Evolutionary conservation across 352 stramenopile species (phyloP).

Genomic region (Globisporangium canariense): DNA sequence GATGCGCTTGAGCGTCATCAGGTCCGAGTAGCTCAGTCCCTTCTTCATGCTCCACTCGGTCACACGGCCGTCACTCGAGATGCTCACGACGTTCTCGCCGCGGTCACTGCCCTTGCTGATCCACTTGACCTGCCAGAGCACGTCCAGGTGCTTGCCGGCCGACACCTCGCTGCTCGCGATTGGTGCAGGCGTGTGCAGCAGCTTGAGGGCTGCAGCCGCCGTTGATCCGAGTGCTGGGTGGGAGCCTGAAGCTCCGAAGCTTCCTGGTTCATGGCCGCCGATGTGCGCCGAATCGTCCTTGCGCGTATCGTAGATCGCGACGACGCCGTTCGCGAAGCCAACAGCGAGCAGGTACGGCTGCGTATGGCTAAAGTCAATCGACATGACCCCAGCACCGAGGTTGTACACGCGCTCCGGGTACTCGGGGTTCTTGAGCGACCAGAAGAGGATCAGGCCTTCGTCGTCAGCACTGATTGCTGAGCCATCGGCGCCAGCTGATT

Average conservation of each 20-base stretch:
- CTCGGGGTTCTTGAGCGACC: slow-evolving; percentile 91
- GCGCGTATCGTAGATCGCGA: slow-evolving; percentile 90
- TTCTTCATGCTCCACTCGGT: slow-evolving; percentile 94
- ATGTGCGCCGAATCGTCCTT: slow-evolving; percentile 39
- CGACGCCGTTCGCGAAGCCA: slow-evolving; percentile 86
- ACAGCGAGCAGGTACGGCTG: slow-evolving; percentile 89
- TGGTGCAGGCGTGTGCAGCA: slow-evolving; percentile 30
- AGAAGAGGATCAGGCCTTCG: slow-evolving; percentile 91
- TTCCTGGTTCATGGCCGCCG: not conserved
- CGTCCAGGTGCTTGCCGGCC: slow-evolving; percentile 82
- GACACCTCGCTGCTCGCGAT: slow-evolving; percentile 59
- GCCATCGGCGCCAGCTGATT: slow-evolving; percentile 1
- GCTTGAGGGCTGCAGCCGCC: not conserved
- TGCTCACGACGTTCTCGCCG: slow-evolving; percentile 86
- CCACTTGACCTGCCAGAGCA: slow-evolving; percentile 92
- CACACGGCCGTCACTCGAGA: slow-evolving; percentile 89
- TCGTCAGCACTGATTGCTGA: slow-evolving; percentile 13
- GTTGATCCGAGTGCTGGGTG: slow-evolving; percentile 2
- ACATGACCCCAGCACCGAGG: slow-evolving; percentile 74
- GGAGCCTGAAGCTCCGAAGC: not conserved
- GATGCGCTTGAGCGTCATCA: slow-evolving; percentile 91
- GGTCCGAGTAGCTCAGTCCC: slow-evolving; percentile 78
- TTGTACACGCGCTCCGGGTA: slow-evolving; percentile 89
- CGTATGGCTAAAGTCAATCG: slow-evolving; percentile 84
- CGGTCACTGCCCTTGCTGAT: slow-evolving; percentile 83